Evolutionary conservation across 305 asterid species (phyloP).

Genomic region (Fraxinus velutina): DNA sequence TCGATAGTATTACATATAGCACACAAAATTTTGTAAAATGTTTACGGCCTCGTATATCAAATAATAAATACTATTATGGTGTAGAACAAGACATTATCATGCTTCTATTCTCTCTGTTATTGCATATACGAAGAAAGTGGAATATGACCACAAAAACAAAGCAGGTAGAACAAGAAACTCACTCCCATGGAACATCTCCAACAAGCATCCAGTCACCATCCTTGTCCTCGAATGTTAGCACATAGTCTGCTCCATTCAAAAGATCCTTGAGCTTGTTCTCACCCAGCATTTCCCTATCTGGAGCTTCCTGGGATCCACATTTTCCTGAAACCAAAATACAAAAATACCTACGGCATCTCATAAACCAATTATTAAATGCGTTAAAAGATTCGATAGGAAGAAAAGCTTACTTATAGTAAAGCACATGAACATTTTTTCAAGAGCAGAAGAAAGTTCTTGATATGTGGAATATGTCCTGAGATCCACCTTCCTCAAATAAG

Average conservation of each 20-base stretch:
- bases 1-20: not conserved
- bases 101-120: not conserved
- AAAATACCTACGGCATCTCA: not conserved
- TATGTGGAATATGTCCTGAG: constrained; percentile 55
- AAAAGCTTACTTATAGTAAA: constrained; percentile 55
- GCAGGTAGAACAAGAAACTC: constrained; percentile 21
- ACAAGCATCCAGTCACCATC: constrained; percentile 88
- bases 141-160: not conserved
- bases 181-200: constrained; percentile 90
- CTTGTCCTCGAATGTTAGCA: constrained; percentile 68
- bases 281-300: constrained; percentile 46
- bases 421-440: constrained; percentile 88
- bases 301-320: constrained; percentile 55
- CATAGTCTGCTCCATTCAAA: constrained; percentile 68
- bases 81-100: not conserved
- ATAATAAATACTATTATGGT: not conserved
- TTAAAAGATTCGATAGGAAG: not conserved
- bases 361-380: not conserved
- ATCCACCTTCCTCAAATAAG: constrained; percentile 87
- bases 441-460: constrained; percentile 69
- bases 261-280: constrained; percentile 66
- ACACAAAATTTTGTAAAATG: not conserved
- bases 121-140: not conserved
- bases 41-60: not conserved
- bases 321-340: constrained; percentile 38